Base-by-base conservation (phyloP, 129 eudicot species). In the Saposhnikovia divaricata region DNA sequence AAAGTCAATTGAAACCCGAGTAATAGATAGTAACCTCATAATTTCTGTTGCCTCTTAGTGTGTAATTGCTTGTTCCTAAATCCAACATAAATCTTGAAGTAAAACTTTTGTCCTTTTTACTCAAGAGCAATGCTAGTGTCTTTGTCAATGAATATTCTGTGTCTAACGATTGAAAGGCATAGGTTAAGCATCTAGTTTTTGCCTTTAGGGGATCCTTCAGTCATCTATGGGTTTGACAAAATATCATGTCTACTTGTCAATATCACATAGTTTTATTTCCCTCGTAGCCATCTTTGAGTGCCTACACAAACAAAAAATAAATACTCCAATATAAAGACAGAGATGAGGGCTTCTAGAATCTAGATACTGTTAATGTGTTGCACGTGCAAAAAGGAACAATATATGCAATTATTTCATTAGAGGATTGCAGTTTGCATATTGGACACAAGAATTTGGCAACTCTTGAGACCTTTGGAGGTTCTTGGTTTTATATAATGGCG, bases 1-100 rank as follows among this genome's bases (percentile, higher is more conserved):
- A 86, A 83, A 88, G 85, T 81, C 75, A 91, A 59, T 82, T 76
- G 75, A 89, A 83, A 80, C 34, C 71, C 72, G 87, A 87, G 85
- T 92, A 79, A 28, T 13, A 81, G 85, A 87, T 76, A 53, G 48
- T 53, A 18, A 34, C 37, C 37, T 34, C 37, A 34, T 34, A 34
- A 34, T 34, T n/a, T 10, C 34, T 7, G 21, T n/a, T 59, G n/a
- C 31, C 27, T 59, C 2, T 11, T 25, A 7, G 34, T 23, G 68
- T 25, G 31, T 8, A 23, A 59, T 25, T n/a, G 14, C 31, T n/a
- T 7, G 68, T 25, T 59, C 68, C 34, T 59, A 2, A 59, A 59
- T 34, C 34, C 14, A 59, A 59, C 31, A 25, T 59, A 59, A 59
- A n/a, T 3, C 4, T 2, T 19, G 18, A 2, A n/a, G 2, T 16